phyloP scores from a whole-genome alignment of 1,284 basidiomycete species.

The Sanguinoderma infundibulare region DNA sequence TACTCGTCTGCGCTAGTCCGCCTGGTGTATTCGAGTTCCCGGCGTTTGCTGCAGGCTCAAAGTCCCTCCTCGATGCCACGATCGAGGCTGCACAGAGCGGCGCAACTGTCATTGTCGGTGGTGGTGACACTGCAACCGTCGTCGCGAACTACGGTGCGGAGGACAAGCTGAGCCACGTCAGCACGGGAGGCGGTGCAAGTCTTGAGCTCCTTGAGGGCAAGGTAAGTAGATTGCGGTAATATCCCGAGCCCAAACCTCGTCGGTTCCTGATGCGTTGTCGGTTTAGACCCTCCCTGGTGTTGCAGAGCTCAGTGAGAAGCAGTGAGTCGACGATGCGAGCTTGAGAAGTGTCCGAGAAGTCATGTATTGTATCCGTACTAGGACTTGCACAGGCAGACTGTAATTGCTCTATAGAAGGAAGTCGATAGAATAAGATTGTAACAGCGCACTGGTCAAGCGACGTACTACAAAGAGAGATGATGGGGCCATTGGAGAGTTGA shows the following conservation, averaged over 20 bases:
- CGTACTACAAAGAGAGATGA: background rate
- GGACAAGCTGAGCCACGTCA: constrained; percentile 93
- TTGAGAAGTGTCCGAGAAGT: constrained; percentile 13
- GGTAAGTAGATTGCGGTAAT: constrained; percentile 49
- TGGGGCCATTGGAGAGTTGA: too few relatives aligned
- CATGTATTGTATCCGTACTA: constrained; percentile 25
- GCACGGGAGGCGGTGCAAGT: constrained; percentile 95
- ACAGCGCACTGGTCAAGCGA: background rate
- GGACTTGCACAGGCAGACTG: constrained; percentile 23
- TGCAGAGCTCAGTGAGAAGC: constrained; percentile 76
- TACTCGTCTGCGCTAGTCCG: constrained; percentile 55
- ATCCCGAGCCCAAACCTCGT: background rate
- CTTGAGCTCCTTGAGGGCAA: constrained; percentile 97
- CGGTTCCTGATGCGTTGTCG: constrained; percentile 4
- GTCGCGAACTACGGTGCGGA: constrained; percentile 85
- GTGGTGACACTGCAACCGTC: constrained; percentile 93
- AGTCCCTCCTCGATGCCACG: constrained; percentile 84
- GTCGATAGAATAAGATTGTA: constrained; percentile 1
- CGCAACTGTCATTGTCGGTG: constrained; percentile 92
- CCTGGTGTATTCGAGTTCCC: constrained; percentile 98
- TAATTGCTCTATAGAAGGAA: constrained; percentile 17
- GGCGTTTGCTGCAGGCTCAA: constrained; percentile 88
- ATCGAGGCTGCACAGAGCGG: constrained; percentile 90
- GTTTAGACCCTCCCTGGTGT: constrained; percentile 82
- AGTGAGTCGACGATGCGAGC: constrained; percentile 32